Evolutionary conservation across 2,329 filamentous ascomycete genomes (phyloP).

Genomic region (Gremmenia infestans): DNA sequence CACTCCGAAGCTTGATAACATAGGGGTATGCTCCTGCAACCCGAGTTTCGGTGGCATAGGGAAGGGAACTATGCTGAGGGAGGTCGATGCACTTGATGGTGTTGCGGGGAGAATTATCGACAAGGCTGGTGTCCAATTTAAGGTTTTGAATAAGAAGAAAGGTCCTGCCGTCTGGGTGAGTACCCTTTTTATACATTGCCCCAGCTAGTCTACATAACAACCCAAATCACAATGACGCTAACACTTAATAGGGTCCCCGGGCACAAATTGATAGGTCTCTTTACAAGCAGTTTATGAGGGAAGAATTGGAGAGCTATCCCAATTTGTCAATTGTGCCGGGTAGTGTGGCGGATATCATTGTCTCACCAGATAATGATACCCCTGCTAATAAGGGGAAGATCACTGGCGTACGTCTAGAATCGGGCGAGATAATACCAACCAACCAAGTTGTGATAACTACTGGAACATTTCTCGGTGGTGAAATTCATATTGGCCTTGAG

Average conservation of each 20-base stretch:
- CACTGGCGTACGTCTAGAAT: conserved; percentile 79
- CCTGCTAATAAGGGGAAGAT: conserved; percentile 62
- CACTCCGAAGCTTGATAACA: conserved; percentile 81
- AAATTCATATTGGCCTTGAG: conserved; percentile 91
- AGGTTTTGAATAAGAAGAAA: conserved; percentile 80
- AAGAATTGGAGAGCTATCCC: conserved; percentile 72
- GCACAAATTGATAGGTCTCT: conserved; percentile 91
- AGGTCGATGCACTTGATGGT: conserved; percentile 92
- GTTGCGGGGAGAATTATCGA: conserved; percentile 85
- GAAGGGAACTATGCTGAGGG: conserved; percentile 92
- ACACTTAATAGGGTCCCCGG: conserved; percentile 60
- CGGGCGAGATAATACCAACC: conserved; percentile 76
- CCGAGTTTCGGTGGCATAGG: conserved; percentile 98
- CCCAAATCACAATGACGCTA: conserved; percentile 1
- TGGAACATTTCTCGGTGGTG: conserved; percentile 88
- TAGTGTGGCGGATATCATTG: conserved; percentile 87
- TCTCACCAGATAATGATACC: conserved; percentile 50
- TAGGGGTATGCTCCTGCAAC: conserved; percentile 95
- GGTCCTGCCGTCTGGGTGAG: conserved; percentile 83
- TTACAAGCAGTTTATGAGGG: conserved; percentile 86
- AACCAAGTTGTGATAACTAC: conserved; percentile 89
- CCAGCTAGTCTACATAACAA: too few relatives aligned
- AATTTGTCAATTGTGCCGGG: conserved; percentile 78
- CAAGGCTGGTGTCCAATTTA: conserved; percentile 91
- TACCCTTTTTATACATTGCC: not conserved